phyloP scores from a whole-genome alignment of 1,284 basidiomycete genomes.

The Melampsora americana region DNA sequence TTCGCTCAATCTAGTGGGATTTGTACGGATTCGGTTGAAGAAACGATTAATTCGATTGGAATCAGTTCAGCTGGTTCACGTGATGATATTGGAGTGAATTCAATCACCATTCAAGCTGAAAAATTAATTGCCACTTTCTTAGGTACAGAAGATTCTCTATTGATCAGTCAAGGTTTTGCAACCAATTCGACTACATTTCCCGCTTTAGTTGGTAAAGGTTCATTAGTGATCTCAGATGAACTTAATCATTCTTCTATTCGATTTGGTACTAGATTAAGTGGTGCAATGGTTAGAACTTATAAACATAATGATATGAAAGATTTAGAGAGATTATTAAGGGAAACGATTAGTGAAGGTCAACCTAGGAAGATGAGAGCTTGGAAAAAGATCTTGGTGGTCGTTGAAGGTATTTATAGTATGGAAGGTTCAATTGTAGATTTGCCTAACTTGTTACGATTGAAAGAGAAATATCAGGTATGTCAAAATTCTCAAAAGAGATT shows the following conservation, averaged over 20 bases:
- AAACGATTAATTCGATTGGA: conserved; percentile 58
- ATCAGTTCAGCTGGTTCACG: conserved; percentile 74
- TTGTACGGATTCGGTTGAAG: conserved; percentile 86
- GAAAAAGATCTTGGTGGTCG: conserved; percentile 54
- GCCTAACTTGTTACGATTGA: conserved; percentile 52
- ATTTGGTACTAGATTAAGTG: conserved; percentile 53
- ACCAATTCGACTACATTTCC: conserved; percentile 71
- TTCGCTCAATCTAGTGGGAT: conserved; percentile 91
- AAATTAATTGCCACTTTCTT: conserved; percentile 84
- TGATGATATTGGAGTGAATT: conserved; percentile 76
- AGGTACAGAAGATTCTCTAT: conserved; percentile 80
- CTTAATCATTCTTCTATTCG: conserved; percentile 54
- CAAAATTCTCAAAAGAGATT: background rate
- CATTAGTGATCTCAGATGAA: conserved; percentile 55
- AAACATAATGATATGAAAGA: conserved; percentile 53
- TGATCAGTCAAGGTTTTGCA: conserved; percentile 95
- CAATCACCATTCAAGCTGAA: conserved; percentile 78
- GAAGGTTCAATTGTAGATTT: conserved; percentile 54
- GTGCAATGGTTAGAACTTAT: conserved; percentile 53
- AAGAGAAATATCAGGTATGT: conserved; percentile 53
- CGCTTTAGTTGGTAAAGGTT: conserved; percentile 52
- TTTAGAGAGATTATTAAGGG: conserved; percentile 53
- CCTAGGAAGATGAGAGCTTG: conserved; percentile 54
- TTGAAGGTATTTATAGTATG: conserved; percentile 55
- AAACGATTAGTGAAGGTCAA: conserved; percentile 55